Conservation (phyloP, 345 rosid genomes). For the Eucalyptus virginea region DNA sequence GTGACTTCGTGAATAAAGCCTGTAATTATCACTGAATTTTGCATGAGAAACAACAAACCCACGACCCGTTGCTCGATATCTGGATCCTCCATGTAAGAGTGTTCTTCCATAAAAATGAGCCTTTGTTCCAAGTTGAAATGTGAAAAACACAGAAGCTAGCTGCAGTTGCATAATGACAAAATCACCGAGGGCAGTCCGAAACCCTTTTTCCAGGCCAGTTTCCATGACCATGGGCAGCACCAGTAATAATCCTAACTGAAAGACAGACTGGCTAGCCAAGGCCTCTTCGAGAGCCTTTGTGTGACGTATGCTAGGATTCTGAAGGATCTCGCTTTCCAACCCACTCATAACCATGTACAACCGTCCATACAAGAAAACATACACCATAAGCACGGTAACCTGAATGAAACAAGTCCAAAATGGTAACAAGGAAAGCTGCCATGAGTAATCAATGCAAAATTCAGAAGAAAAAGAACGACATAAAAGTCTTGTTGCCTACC, state of each 20-base stretch:
- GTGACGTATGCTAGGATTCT: slow-evolving; percentile 38
- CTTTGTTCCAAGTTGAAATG: slow-evolving; percentile 98
- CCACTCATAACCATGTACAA: slow-evolving; percentile 89
- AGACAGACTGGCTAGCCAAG: slow-evolving; percentile 66
- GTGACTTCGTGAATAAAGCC: slow-evolving; percentile 88
- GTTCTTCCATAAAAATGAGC: slow-evolving; percentile 89
- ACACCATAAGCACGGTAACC: slow-evolving; percentile 78
- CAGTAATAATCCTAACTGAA: slow-evolving; percentile 78
- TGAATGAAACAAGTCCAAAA: slow-evolving; percentile 8
- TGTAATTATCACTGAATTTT: slow-evolving; percentile 82
- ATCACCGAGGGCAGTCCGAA: slow-evolving; percentile 75
- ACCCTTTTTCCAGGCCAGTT: slow-evolving; percentile 91
- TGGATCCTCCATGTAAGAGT: slow-evolving; percentile 89
- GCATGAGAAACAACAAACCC: slow-evolving; percentile 91
- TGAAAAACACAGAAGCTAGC: slow-evolving; percentile 89
- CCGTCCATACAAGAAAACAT: slow-evolving; percentile 90
- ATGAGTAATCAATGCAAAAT: background rate
- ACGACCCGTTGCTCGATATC: slow-evolving; percentile 77
- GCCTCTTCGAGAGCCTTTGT: slow-evolving; percentile 88
- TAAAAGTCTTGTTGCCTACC: background rate
- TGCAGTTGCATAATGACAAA: slow-evolving; percentile 96
- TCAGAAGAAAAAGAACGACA: background rate
- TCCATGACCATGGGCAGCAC: slow-evolving; percentile 97
- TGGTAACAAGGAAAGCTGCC: background rate
- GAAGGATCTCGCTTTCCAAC: slow-evolving; percentile 50